Evolutionary conservation across 805 yeast species (phyloP), one percentile per base, ranked within the genome.

Genomic region (Blastobotrys americana): DNA sequence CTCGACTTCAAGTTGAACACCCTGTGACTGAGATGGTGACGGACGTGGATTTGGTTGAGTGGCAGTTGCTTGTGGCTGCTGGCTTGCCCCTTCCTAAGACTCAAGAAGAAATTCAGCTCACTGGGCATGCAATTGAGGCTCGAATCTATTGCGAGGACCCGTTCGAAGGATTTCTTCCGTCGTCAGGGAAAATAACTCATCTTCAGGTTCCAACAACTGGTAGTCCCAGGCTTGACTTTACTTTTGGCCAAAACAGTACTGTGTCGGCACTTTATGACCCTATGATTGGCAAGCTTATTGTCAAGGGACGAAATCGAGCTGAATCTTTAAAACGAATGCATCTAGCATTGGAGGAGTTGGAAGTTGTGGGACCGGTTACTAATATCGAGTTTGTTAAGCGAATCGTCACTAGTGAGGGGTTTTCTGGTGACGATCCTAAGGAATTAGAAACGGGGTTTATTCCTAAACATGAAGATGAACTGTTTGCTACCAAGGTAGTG

Each of bases 11-110:
- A 55, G 80, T 74, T 19, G 80, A 74, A 60, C 80, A 74, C 52
- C 78, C 78, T 5, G 73, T 74, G 44, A 74, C 80, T 22, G 80
- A 74, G 56, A 70, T 69, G 70, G 78, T 74, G 20, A 71, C 76
- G 21, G 76, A 76, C 3, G 68, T 71, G 43, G 80, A 74, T 56
- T 65, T 74, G 53, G 79, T 74, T 4, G 78, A 74, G 56, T 74
- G 78, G 79, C 64, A 58, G 50, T 48, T 60, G 22, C 56, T 57
- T 15, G 58, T 59, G 6, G 64, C 63, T 17, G 61, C 60, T 5
- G 64, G 63, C 10, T 50, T 54, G 47, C 63, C 61, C n/a, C 48
- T 58, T 19, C 63, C 64, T 17, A 53, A 55, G 46, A 50, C 52
- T 10, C 64, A 60, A 47, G 60, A 60, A 37, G 54, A 60, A 43